Conservation (phyloP, 192 early-diverging fungal genomes). For the Coemansia sp. region DNA sequence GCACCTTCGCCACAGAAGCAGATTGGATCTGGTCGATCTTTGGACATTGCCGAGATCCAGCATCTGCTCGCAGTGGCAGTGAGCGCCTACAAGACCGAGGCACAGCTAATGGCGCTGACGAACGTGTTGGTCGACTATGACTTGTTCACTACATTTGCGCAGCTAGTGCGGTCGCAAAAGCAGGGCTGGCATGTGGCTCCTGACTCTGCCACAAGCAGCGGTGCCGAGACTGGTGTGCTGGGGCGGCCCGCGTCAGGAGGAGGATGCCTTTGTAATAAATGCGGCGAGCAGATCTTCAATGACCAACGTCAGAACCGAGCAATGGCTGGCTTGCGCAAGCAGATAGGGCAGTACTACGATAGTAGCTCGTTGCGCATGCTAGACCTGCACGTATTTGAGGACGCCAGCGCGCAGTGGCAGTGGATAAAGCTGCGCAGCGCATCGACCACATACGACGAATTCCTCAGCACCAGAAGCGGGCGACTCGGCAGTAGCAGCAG, state of each 20-base stretch:
- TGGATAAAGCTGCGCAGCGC: conserved; percentile 58
- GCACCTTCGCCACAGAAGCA: background rate
- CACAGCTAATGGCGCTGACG: conserved; percentile 53
- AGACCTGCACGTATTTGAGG: conserved; percentile 58
- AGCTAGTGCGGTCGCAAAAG: conserved; percentile 55
- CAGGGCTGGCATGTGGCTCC: conserved; percentile 47
- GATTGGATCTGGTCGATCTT: conserved; percentile 28
- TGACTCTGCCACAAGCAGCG: background rate
- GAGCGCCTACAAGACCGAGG: conserved; percentile 57
- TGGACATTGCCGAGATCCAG: conserved; percentile 54
- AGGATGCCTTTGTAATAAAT: conserved; percentile 22
- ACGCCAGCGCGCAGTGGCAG: conserved; percentile 48
- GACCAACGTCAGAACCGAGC: conserved; percentile 41
- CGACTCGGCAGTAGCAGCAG: conserved; percentile 1
- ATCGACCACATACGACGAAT: conserved; percentile 25
- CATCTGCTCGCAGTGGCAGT: conserved; percentile 52
- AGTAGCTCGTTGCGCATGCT: conserved; percentile 41
- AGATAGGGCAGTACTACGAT: conserved; percentile 46
- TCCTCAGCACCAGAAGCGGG: conserved; percentile 11
- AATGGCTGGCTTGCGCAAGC: conserved; percentile 38
- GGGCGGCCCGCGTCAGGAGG: conserved; percentile 3
- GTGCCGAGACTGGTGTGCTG: conserved; percentile 7
- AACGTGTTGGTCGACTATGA: conserved; percentile 56
- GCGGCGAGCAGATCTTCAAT: conserved; percentile 35
- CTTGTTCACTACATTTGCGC: conserved; percentile 50